phyloP scores from a whole-genome alignment of 1,284 basidiomycete species.

The Neolentinus lepideus region DNA sequence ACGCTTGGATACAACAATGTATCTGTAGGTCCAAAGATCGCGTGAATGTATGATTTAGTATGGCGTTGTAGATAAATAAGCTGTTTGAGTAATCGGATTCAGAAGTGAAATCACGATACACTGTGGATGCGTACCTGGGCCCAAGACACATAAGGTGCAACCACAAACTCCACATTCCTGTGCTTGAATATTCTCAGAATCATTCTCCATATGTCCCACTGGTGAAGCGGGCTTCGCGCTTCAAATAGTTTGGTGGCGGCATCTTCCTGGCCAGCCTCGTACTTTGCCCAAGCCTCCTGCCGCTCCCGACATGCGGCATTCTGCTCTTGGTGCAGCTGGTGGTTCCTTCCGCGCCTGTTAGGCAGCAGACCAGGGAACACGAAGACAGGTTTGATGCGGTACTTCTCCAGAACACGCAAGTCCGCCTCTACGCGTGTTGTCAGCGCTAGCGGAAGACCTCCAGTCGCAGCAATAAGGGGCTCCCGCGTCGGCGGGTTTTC shows the following conservation, averaged over 20 bases:
- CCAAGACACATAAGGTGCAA: constrained; percentile 92
- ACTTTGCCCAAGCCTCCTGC: constrained; percentile 83
- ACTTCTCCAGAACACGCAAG: constrained; percentile 83
- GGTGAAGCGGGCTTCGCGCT: constrained; percentile 54
- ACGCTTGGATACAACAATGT: constrained; percentile 86
- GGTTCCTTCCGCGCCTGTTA: constrained; percentile 56
- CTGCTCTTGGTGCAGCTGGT: constrained; percentile 50
- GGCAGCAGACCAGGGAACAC: constrained; percentile 86
- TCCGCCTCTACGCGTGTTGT: constrained; percentile 87
- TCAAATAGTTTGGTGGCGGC: constrained; percentile 81
- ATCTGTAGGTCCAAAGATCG: constrained; percentile 89
- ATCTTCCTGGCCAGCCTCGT: constrained; percentile 85
- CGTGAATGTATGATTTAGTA: constrained; percentile 90
- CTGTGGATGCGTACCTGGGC: constrained; percentile 67
- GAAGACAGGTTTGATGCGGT: constrained; percentile 95
- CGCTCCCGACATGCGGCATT: constrained; percentile 71
- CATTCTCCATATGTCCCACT: constrained; percentile 90
- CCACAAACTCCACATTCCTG: constrained; percentile 91
- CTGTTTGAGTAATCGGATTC: constrained; percentile 30
- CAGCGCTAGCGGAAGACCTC: constrained; percentile 85
- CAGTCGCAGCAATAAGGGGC: constrained; percentile 89
- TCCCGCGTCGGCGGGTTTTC: constrained; percentile 76
- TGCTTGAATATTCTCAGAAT: constrained; percentile 92
- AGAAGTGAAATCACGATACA: constrained; percentile 12
- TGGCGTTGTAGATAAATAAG: constrained; percentile 93